Percentiles rank a stretch among this genome's conserved stretches.
These are phyloP conservation scores for Intubia oerlemansii DNA, from an alignment of 2,329 filamentous ascomycete species.

Conservation along the genomic window DNA sequence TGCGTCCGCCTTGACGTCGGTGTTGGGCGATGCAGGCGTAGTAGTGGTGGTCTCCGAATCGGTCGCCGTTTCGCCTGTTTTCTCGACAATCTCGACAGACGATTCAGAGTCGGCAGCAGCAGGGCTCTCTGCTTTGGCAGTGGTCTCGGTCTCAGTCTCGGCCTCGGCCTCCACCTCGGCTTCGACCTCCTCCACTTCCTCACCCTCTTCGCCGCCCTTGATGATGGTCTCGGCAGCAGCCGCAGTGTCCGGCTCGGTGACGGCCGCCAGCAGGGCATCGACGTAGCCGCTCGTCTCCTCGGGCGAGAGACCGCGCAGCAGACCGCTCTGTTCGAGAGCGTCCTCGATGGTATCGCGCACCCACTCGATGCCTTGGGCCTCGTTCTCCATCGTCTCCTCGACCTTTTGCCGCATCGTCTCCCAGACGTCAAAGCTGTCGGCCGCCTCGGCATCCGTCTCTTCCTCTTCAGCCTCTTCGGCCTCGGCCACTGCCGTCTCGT, in stretches of 20 bases:
- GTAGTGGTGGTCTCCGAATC: too few relatives aligned
- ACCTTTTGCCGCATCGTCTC: constrained; percentile 31
- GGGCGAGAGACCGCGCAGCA: constrained; percentile 22
- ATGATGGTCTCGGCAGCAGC: constrained; percentile 7
- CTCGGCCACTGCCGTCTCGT: constrained; percentile 5
- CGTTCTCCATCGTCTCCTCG: constrained; percentile 34
- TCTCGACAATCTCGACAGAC: too few relatives aligned
- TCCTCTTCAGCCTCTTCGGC: constrained; percentile 10
- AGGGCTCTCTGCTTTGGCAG: not conserved
- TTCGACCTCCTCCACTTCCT: constrained; percentile 3
- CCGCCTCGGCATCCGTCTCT: too few relatives aligned
- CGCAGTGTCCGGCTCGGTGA: constrained; percentile 15
- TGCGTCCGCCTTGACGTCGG: too few relatives aligned
- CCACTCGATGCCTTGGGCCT: constrained; percentile 27
- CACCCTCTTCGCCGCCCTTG: constrained; percentile 1
- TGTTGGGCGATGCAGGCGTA: too few relatives aligned
- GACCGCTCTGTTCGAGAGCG: constrained; percentile 30
- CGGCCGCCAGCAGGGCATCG: constrained; percentile 25
- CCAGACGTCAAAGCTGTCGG: constrained; percentile 19
- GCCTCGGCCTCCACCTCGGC: constrained; percentile 6
- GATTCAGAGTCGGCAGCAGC: too few relatives aligned
- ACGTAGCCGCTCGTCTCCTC: constrained; percentile 26
- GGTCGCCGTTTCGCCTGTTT: too few relatives aligned
- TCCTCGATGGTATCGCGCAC: constrained; percentile 32
- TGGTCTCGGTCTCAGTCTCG: constrained; percentile 8